Evolutionary conservation across 1,284 basidiomycete genomes (phyloP).

Genomic region (Acaromyces ingoldii): DNA sequence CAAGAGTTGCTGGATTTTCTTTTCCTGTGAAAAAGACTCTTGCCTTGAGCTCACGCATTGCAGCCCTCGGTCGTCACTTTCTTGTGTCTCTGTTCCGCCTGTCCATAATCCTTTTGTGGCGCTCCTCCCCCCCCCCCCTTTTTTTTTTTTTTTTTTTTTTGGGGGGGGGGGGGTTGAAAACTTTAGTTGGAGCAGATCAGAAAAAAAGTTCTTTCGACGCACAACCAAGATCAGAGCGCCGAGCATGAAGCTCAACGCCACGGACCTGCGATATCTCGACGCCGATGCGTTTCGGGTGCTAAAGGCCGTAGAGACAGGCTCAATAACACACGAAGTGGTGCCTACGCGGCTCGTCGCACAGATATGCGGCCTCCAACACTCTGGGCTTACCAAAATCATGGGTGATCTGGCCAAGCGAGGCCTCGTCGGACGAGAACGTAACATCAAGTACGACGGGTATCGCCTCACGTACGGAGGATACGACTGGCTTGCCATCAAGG

Average conservation of each 20-base stretch:
- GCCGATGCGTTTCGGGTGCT: conserved; percentile 90
- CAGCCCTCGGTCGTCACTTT: no score
- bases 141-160: no score
- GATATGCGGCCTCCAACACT: conserved; percentile 81
- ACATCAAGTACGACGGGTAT: conserved; percentile 94
- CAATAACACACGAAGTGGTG: conserved; percentile 95
- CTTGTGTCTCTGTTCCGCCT: no score
- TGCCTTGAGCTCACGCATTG: no score
- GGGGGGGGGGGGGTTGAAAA: no score
- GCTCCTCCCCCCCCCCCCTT: no score
- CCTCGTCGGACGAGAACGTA: conserved; percentile 81
- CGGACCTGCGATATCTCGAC: conserved; percentile 86
- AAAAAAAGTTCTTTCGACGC: neutral
- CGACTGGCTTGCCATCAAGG: conserved; percentile 88
- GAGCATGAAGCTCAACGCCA: conserved; percentile 81
- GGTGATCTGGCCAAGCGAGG: conserved; percentile 86
- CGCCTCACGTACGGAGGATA: conserved; percentile 95
- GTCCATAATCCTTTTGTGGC: no score
- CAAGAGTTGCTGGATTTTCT: no score
- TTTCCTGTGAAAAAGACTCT: no score
- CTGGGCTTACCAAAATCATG: conserved; percentile 88
- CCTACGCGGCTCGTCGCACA: conserved; percentile 82
- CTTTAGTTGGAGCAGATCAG: no score
- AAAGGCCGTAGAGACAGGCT: conserved; percentile 94
- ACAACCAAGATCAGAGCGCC: neutral